Percentiles rank a stretch among this genome's conserved stretches.
Evolutionary conservation across 106 monocot species (phyloP).

Genomic region (Gastrodia elata): DNA sequence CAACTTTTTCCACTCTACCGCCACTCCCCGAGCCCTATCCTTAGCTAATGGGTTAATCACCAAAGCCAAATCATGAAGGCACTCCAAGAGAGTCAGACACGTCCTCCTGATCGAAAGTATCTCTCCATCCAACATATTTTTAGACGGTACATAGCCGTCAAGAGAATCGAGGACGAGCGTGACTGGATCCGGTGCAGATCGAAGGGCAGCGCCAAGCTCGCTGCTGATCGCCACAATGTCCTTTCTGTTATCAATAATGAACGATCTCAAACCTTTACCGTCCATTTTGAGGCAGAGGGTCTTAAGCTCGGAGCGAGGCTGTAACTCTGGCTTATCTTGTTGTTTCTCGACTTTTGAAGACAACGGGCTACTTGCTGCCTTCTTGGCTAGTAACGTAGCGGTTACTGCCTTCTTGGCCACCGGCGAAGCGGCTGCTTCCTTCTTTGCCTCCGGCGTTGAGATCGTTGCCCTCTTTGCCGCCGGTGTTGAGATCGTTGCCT

Average conservation of each 20-base stretch:
- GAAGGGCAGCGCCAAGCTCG: slow-evolving; percentile 3
- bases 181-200: background rate
- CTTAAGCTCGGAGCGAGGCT: slow-evolving; percentile 26
- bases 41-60: background rate
- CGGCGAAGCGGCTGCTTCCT: too few species aligned
- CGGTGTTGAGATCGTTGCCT: too few species aligned
- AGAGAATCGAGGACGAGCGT: slow-evolving; percentile 4
- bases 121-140: background rate
- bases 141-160: background rate
- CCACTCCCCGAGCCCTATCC: slow-evolving; percentile 4
- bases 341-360: background rate
- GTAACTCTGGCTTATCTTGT: slow-evolving; percentile 1
- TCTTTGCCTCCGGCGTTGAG: too few species aligned
- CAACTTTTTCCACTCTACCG: background rate
- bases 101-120: background rate
- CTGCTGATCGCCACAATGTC: background rate
- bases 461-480: too few species aligned
- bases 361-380: too few species aligned
- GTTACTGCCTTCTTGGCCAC: too few species aligned
- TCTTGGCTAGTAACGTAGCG: too few species aligned
- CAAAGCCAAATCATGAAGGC: background rate
- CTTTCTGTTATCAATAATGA: background rate
- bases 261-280: slow-evolving; percentile 18
- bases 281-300: slow-evolving; percentile 39
- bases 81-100: background rate